Evolutionary conservation across 2,329 filamentous ascomycete genomes (phyloP).

Genomic region (Scedosporium boydii): DNA sequence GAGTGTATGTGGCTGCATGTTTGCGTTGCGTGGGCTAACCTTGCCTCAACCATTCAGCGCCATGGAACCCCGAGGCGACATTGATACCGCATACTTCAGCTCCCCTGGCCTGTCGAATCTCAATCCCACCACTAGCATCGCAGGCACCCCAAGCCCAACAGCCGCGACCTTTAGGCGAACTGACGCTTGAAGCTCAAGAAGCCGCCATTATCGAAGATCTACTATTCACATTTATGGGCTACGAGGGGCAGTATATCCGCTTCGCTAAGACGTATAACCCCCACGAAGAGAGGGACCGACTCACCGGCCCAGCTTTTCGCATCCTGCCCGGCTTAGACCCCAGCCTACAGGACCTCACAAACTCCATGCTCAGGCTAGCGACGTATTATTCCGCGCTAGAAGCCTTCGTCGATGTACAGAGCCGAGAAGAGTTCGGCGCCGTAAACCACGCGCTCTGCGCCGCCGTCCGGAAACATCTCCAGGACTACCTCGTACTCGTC

Average conservation of each 20-base stretch:
- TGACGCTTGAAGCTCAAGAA: conserved; percentile 77
- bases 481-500: conserved; percentile 88
- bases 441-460: conserved; percentile 95
- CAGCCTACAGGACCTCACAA: conserved; percentile 77
- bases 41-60: conserved; percentile 20
- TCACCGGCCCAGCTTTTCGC: conserved; percentile 73
- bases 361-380: conserved; percentile 86
- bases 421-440: conserved; percentile 81
- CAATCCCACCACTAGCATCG: conserved; percentile 62
- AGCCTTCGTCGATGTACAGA: conserved; percentile 89
- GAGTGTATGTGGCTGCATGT: too few relatives aligned
- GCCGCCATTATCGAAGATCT: conserved; percentile 81
- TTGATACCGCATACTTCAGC: conserved; percentile 58
- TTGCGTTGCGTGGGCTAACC: not conserved
- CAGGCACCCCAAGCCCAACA: conserved; percentile 65
- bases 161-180: conserved; percentile 57
- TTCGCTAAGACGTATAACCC: conserved; percentile 79
- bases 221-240: conserved; percentile 94
- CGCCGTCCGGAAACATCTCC: conserved; percentile 81
- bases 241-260: conserved; percentile 93
- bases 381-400: conserved; percentile 88
- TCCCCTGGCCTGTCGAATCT: conserved; percentile 60
- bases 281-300: conserved; percentile 71
- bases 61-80: conserved; percentile 74
- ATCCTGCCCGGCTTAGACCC: conserved; percentile 80